Percentiles rank a stretch among this genome's conserved stretches.
phyloP scores from a whole-genome alignment of 2,329 filamentous ascomycete species.

The Mycocentrospora acerina region DNA sequence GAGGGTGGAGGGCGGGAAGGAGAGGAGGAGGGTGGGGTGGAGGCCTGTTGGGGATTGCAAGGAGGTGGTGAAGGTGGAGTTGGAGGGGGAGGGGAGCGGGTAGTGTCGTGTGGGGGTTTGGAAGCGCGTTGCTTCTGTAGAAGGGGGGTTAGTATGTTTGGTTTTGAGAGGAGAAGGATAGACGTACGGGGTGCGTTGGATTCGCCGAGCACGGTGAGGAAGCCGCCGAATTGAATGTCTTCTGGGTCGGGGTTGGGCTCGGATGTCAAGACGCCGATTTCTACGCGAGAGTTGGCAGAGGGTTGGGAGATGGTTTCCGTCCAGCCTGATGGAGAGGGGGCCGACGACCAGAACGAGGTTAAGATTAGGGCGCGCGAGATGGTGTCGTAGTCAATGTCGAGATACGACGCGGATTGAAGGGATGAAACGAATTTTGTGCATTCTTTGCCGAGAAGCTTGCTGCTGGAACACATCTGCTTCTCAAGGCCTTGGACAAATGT shows the following conservation, averaged over 20 bases:
- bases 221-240: constrained; percentile 76
- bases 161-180: not conserved
- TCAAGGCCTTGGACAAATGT: not conserved
- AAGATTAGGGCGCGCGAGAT: constrained; percentile 66
- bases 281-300: constrained; percentile 58
- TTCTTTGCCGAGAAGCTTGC: constrained; percentile 18
- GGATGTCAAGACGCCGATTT: constrained; percentile 76
- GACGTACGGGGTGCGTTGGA: constrained; percentile 64
- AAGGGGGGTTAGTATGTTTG: not conserved
- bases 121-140: constrained; percentile 71
- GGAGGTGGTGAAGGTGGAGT: constrained; percentile 57
- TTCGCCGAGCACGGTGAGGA: constrained; percentile 76
- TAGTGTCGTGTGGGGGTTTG: constrained; percentile 84
- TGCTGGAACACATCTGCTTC: constrained; percentile 8
- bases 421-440: constrained; percentile 55
- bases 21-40: constrained; percentile 76
- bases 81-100: constrained; percentile 43
- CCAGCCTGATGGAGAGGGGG: constrained; percentile 44
- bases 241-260: constrained; percentile 67
- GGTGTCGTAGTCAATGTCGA: constrained; percentile 79
- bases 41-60: constrained; percentile 76
- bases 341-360: constrained; percentile 61
- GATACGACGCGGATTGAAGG: constrained; percentile 58
- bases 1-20: constrained; percentile 59
- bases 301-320: constrained; percentile 45